Evolutionary conservation across 768 basidiomycete species (phyloP).

Genomic region (Gyrodon lividus): DNA sequence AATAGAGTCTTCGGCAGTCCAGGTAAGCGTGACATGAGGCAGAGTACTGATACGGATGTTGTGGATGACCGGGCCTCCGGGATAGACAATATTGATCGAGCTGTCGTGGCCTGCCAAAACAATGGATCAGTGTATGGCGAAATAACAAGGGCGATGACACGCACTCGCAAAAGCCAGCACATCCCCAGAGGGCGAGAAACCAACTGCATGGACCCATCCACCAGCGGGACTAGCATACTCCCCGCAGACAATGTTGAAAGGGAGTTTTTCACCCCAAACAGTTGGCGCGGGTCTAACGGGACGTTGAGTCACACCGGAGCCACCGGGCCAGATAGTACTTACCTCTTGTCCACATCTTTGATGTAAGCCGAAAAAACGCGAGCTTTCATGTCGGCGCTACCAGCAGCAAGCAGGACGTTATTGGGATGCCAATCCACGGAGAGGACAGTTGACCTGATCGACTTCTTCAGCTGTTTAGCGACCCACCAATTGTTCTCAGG

Average conservation of each 20-base stretch:
- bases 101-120: slow-evolving; percentile 85
- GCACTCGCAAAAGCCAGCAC: slow-evolving; percentile 88
- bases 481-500: slow-evolving; percentile 99
- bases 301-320: slow-evolving; percentile 9
- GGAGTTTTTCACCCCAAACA: slow-evolving; percentile 97
- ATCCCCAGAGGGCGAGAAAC: slow-evolving; percentile 97
- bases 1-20: slow-evolving; percentile 78
- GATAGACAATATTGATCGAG: slow-evolving; percentile 89
- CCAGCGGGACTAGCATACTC: slow-evolving; percentile 88
- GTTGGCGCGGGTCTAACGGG: slow-evolving; percentile 72
- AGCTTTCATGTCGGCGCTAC: slow-evolving; percentile 97
- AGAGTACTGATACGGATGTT: slow-evolving; percentile 75
- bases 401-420: slow-evolving; percentile 94
- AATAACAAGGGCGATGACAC: slow-evolving; percentile 29
- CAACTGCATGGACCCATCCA: slow-evolving; percentile 96
- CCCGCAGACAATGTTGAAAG: slow-evolving; percentile 96
- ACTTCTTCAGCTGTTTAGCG: slow-evolving; percentile 95
- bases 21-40: slow-evolving; percentile 82
- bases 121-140: slow-evolving; percentile 1
- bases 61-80: slow-evolving; percentile 69
- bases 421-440: slow-evolving; percentile 98
- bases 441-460: slow-evolving; percentile 91
- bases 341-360: slow-evolving; percentile 96
- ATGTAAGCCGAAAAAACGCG: slow-evolving; percentile 97
- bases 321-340: slow-evolving; percentile 17